Percentiles rank a stretch among this genome's conserved stretches.
phyloP scores from a whole-genome alignment of 371 early-diverging fungal species.

The Mortierella polycephala region DNA sequence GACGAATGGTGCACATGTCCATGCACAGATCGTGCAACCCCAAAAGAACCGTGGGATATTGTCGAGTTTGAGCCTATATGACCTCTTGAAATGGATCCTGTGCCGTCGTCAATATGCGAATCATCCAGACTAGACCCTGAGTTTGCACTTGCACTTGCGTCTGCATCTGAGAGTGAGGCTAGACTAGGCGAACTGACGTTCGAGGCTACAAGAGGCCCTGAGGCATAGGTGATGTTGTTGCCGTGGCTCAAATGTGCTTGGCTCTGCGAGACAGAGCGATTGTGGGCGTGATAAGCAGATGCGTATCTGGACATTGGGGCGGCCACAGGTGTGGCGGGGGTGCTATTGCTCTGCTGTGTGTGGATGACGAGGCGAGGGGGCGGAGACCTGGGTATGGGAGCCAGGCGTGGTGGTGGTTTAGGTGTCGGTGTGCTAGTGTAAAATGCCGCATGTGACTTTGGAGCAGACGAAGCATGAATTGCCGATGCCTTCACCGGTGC shows the following conservation, averaged over 20 bases:
- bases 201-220: neutral
- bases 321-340: neutral
- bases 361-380: constrained; percentile 29
- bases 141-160: neutral
- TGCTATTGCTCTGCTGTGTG: constrained; percentile 9
- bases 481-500: neutral
- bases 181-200: constrained; percentile 22
- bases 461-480: constrained; percentile 3
- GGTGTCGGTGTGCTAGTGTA: constrained; percentile 40
- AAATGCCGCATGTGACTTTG: constrained; percentile 39
- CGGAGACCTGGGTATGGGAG: constrained; percentile 41
- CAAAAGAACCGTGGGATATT: constrained; percentile 26
- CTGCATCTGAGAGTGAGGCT: constrained; percentile 6
- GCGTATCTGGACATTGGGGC: constrained; percentile 28
- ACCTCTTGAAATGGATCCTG: neutral
- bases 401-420: constrained; percentile 46
- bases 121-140: no score
- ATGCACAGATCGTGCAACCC: constrained; percentile 16
- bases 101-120: neutral
- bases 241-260: constrained; percentile 46
- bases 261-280: constrained; percentile 36
- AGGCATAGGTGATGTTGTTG: constrained; percentile 29
- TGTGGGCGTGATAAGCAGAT: constrained; percentile 27
- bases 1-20: neutral
- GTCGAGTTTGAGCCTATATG: constrained; percentile 11